Percentiles rank a stretch among this genome's conserved stretches.
These are phyloP conservation scores for Leucogyrophana mollusca DNA, from an alignment of 768 basidiomycete species.

Conservation along the genomic window DNA sequence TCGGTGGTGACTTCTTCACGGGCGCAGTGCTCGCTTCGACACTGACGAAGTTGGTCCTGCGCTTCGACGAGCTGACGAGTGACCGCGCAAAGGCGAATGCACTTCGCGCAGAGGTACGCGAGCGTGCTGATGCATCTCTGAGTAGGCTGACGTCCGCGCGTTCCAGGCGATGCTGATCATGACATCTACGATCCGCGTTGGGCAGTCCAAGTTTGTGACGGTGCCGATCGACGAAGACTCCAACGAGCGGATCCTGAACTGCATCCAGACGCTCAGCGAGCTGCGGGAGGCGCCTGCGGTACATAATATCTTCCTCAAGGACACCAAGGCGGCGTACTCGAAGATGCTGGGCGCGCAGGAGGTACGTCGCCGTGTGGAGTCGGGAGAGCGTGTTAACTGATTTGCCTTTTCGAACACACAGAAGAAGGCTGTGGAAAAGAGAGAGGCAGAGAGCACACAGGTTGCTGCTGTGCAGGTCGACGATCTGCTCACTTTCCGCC, in stretches of 20 bases:
- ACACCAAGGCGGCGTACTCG: slow-evolving; percentile 88
- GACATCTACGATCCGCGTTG: slow-evolving; percentile 95
- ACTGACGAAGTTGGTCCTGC: slow-evolving; percentile 87
- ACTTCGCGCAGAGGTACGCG: slow-evolving; percentile 78
- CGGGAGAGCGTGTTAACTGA: no score
- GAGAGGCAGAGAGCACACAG: slow-evolving; percentile 71
- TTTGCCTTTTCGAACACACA: slow-evolving; percentile 24
- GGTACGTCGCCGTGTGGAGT: slow-evolving; percentile 45
- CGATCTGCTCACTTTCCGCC: slow-evolving; percentile 87
- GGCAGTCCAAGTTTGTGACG: slow-evolving; percentile 92
- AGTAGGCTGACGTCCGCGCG: no score
- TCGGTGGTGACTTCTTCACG: slow-evolving; percentile 98
- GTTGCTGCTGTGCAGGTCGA: slow-evolving; percentile 84
- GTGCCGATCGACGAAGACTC: slow-evolving; percentile 99
- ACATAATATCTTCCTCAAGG: slow-evolving; percentile 74
- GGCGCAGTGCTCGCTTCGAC: slow-evolving; percentile 87
- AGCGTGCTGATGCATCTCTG: not conserved
- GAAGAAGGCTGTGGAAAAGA: slow-evolving; percentile 92
- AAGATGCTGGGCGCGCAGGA: slow-evolving; percentile 97
- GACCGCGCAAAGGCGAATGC: slow-evolving; percentile 62
- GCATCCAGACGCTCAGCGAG: slow-evolving; percentile 90
- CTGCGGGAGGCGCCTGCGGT: slow-evolving; percentile 57
- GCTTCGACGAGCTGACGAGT: slow-evolving; percentile 53
- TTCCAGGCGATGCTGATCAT: slow-evolving; percentile 92
- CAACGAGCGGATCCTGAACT: slow-evolving; percentile 93